Percentiles rank a stretch among this genome's conserved stretches.
Conservation (phyloP, 2,329 filamentous ascomycete genomes). For the Knufia fluminis region DNA sequence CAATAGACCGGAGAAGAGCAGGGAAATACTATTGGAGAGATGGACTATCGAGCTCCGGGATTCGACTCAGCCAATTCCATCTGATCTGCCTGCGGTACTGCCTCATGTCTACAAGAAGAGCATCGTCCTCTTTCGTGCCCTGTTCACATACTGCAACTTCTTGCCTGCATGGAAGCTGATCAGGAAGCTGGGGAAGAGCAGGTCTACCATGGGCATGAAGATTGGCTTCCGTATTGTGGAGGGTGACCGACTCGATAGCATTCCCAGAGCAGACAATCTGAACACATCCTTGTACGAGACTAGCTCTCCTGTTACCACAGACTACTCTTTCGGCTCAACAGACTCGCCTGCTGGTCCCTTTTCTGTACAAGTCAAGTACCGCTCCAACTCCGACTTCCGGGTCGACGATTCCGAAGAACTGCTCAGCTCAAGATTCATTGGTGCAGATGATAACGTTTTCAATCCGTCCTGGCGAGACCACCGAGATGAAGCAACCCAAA, state of each 20-base stretch:
- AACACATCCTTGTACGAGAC: constrained; percentile 60
- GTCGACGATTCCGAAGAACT: constrained; percentile 86
- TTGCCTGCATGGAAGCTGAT: constrained; percentile 81
- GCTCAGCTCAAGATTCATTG: constrained; percentile 87
- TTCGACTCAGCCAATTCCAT: constrained; percentile 32
- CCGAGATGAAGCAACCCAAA: constrained; percentile 32
- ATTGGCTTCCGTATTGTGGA: constrained; percentile 72
- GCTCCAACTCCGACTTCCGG: constrained; percentile 80
- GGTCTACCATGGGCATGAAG: constrained; percentile 53
- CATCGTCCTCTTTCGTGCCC: constrained; percentile 84
- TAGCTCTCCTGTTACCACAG: constrained; percentile 56
- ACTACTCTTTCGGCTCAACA: constrained; percentile 72
- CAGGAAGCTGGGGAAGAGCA: constrained; percentile 62
- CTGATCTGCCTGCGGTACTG: constrained; percentile 51
- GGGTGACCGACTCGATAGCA: constrained; percentile 42
- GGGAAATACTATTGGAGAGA: constrained; percentile 77
- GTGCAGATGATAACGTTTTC: constrained; percentile 79
- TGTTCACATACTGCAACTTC: constrained; percentile 73
- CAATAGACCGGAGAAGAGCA: constrained; percentile 33
- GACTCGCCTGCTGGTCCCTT: constrained; percentile 81
- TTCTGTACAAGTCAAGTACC: constrained; percentile 71
- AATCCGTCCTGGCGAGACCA: constrained; percentile 60
- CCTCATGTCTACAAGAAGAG: constrained; percentile 95
- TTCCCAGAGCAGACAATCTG: constrained; percentile 57
- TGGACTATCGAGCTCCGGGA: constrained; percentile 80